Base-by-base conservation (phyloP, 179 eudicot genomes). In the Corrigiola litoralis region DNA sequence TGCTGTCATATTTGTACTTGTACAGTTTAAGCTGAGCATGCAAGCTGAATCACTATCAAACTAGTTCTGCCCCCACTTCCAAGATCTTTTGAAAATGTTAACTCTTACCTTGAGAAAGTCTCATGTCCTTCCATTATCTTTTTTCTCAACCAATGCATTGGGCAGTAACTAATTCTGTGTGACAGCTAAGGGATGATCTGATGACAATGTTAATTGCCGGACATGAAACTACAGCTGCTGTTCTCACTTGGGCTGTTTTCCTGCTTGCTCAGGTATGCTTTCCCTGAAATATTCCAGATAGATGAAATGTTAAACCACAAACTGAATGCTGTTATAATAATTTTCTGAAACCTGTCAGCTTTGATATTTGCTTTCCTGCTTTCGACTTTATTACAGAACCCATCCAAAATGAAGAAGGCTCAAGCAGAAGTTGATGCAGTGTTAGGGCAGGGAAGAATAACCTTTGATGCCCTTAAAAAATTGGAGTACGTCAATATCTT, bases 161-260 rank as follows among this genome's bases (percentile, higher is more conserved):
- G n/a, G n/a, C 24, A 69, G 25, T 59, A 70, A 34, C 60, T 53
- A 20, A 23, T 72, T 70, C 33, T 37, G 45, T 68, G 61, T 62
- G 33, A 76, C 82, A 95, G 97, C 92, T 95, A 42, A 79, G 97
- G 72, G 99, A 91, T 81, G 99, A 95, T 80, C 77, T 95, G 81
- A 95, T 95, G 97, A 95, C 99, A 14, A 95, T 91, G 97, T 91
- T 91, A 63, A 95, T 95, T 41, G 99, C 97, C 66, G 99, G 99
- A 29, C 99, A 95, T 79, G 99, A 95, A 80, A 95, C 99, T 58
- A 91, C 99, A 11, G 99, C 99, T 34, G 97, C 97, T 55, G 99
- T 95, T 56, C 97, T 95, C 70, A 95, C 99, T 48, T 95, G 99
- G 99, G 83, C 97, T 52, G 78, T 88, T 77, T 95, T 74, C 79